Evolutionary conservation across 2,329 filamentous ascomycete genomes (phyloP).

Genomic region (Proliferodiscus dingleyae): DNA sequence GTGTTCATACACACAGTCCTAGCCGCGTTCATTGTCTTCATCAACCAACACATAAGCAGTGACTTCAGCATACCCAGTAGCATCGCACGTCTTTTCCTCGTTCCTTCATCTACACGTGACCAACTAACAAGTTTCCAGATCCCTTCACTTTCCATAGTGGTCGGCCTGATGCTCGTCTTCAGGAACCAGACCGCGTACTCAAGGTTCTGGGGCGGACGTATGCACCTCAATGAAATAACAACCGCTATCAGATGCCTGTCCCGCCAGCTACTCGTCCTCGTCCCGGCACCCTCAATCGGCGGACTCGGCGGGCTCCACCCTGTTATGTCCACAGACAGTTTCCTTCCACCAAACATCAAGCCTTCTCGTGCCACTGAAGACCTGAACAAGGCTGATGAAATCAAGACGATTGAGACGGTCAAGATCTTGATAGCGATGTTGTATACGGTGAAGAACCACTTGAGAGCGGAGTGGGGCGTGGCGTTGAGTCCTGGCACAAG

Average conservation of each 20-base stretch:
- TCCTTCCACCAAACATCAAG: slow-evolving; percentile 15
- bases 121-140: slow-evolving; percentile 35
- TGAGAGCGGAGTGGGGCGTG: slow-evolving; percentile 57
- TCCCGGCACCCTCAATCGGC: slow-evolving; percentile 27
- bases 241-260: slow-evolving; percentile 57
- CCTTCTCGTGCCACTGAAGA: slow-evolving; percentile 3
- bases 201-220: slow-evolving; percentile 52
- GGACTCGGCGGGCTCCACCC: slow-evolving; percentile 15
- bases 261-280: slow-evolving; percentile 43
- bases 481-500: slow-evolving; percentile 29
- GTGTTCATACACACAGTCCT: slow-evolving; percentile 54
- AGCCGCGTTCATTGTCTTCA: slow-evolving; percentile 52
- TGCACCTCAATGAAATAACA: slow-evolving; percentile 50
- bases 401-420: slow-evolving; percentile 52
- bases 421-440: slow-evolving; percentile 56
- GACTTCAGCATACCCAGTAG: slow-evolving; percentile 51
- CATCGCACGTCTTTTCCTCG: slow-evolving; percentile 40
- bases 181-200: slow-evolving; percentile 49
- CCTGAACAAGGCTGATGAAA: slow-evolving; percentile 21
- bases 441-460: slow-evolving; percentile 59
- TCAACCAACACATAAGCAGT: slow-evolving; percentile 47
- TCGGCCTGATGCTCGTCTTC: slow-evolving; percentile 64
- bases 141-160: slow-evolving; percentile 59
- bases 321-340: slow-evolving; percentile 20
- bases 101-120: slow-evolving; percentile 1